Base-by-base conservation (phyloP, 2,329 filamentous ascomycete species). In the Acrocalymma vagum region DNA sequence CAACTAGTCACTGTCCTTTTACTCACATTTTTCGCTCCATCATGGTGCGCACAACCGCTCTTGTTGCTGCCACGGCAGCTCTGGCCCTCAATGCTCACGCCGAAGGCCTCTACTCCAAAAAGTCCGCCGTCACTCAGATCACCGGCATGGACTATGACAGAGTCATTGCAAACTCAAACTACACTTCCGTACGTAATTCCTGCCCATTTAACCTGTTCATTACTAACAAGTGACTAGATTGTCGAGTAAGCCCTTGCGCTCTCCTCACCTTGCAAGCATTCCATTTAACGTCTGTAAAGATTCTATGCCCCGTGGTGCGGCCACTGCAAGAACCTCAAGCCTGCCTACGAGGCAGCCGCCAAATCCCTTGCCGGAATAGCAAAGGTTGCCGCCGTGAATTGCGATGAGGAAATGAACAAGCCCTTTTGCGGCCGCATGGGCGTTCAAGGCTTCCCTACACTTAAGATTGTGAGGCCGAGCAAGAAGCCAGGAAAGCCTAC, bases 261-360 rank as follows among this genome's bases (percentile, higher is more conserved):
- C n/a, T 25, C 27, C 5, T 20, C 26, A 29, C 20, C 32, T 18
- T 8, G 29, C 21, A 24, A 34, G 34, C 23, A 16, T 7, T 14
- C 16, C 26, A 17, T 23, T 42, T 53, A 24, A 56, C 38, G 21
- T 36, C 24, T 53, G 85, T 80, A n/a, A 80, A 90, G 92, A 73
- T 97, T 97, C 80, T 97, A 96, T 65, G 93, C 93, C 7, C 93
- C 93, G 16, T 97, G 93, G 93, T 97, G 94, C 63, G 94, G 93
- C 27, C 94, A 97, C 74, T 99, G 94, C 77, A 82, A 96, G 74
- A 96, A 88, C 73, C 86, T 99, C 62, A 92, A 96, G 74, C 93
- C 92, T 3, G 89, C 90, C 29, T 99, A 94, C 73, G 93, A 97
- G 72, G 96, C 96, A 72, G 92, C 86, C 2, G 94, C 94, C 58